Evolutionary conservation across 441 rosid species (phyloP).

Genomic region (Gossypium trilobum): DNA sequence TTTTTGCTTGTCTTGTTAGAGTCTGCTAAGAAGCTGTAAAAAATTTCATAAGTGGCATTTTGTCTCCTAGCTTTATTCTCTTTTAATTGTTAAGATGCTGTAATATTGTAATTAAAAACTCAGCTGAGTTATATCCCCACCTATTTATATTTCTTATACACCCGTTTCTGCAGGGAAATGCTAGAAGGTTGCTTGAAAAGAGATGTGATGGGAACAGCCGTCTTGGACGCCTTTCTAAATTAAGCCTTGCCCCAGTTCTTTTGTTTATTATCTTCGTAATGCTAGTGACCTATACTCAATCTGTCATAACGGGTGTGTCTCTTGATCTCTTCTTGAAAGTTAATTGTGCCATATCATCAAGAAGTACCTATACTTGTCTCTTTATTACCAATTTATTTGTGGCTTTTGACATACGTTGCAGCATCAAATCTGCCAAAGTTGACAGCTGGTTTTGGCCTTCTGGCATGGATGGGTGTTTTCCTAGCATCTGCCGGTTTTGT

Average conservation of each 20-base stretch:
- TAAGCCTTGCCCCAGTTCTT: conserved; percentile 79
- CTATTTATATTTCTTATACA: not conserved
- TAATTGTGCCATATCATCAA: not conserved
- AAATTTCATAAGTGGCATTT: not conserved
- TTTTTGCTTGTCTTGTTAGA: not conserved
- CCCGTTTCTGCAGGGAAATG: conserved; percentile 63
- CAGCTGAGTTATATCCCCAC: not conserved
- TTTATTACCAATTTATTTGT: not conserved
- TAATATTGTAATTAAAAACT: not conserved
- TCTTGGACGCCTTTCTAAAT: conserved; percentile 63
- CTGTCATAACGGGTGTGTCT: conserved; percentile 58
- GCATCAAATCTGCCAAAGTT: conserved; percentile 72
- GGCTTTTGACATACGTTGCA: conserved; percentile 27
- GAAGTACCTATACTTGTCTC: not conserved
- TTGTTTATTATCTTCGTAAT: conserved; percentile 60
- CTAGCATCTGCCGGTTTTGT: conserved; percentile 66
- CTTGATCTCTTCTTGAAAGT: conserved; percentile 17
- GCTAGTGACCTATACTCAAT: conserved; percentile 51
- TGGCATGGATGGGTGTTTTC: conserved; percentile 84
- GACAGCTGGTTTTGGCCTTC: conserved; percentile 62
- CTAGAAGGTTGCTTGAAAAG: conserved; percentile 73
- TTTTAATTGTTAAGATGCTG: not conserved
- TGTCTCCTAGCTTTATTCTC: not conserved
- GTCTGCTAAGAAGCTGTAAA: not conserved
- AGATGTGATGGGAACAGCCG: conserved; percentile 60